Evolutionary conservation across 352 stramenopile genomes (phyloP), one percentile per base, ranked within the genome.

Genomic region (Phytophthora palmivora): DNA sequence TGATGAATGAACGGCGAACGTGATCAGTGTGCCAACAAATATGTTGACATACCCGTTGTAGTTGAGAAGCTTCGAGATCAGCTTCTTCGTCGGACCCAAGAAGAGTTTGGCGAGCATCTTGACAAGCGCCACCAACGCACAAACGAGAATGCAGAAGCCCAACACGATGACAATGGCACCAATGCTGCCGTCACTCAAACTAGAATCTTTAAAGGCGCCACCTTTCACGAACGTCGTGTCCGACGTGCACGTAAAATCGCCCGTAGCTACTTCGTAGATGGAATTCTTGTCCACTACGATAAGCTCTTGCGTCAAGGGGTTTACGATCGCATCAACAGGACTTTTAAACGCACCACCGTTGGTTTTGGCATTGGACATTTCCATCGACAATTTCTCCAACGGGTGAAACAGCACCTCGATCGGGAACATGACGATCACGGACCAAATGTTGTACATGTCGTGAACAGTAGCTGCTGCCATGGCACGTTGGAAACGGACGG

Each of bases 21-120:
- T 98, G 52, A 97, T 70, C 37, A 73, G 68, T 21, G 58, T 67
- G 39, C 92, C 92, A 46, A 96, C 77, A 22, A 90, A 14, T 44
- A 97, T 97, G 26, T 89, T 87, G 22, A 97, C 36, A 51, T 96
- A 93, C 47, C 86, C 86, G 67, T 96, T 95, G 62, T 91, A 89
- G 56, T 93, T 82, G 18, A 96, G 90, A 16, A 92, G 70, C 42
- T 87, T 88, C 37, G 87, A 84, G 44, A 98, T 82, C 12, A 96
- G 70, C 39, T 70, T 71, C 44, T 91, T 90, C 7, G 91, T 94
- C 8, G 78, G 72, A 43, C 88, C 91, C 26, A 93, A 57, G 37
- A 97, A 83, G 16, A 86, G 52, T 34, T 72, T 75, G 6, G 73
- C 71, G 9, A 86, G 67, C 64, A 73, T 85, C 12, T 68, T 72